Evolutionary conservation across 2,329 filamentous ascomycete genomes (phyloP).

Genomic region (Arthrinium phaeospermum): DNA sequence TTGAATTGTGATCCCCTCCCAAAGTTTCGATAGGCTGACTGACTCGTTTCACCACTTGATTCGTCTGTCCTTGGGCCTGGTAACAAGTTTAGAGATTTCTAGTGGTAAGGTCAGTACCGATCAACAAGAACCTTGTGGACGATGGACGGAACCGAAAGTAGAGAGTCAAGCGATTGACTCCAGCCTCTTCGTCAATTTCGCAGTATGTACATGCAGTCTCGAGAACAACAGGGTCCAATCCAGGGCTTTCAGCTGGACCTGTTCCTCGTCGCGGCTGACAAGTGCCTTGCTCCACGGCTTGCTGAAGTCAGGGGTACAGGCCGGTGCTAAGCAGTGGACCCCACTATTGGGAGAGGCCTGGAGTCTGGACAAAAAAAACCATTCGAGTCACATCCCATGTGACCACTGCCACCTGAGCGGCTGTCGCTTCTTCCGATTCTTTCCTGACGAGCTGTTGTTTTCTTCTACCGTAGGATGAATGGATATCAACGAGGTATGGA

Average conservation of each 20-base stretch:
- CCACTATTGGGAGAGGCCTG: not conserved
- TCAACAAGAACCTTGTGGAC: not conserved
- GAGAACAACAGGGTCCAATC: not conserved
- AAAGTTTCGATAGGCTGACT: not conserved
- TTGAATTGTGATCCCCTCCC: not conserved
- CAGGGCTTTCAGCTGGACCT: not conserved
- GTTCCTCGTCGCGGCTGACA: slow-evolving; percentile 2
- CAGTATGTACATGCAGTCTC: not conserved
- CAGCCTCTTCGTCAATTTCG: not conserved
- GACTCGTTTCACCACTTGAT: slow-evolving; percentile 13
- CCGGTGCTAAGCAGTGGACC: not conserved
- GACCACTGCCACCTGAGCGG: not conserved
- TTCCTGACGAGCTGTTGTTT: not conserved
- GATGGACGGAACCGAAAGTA: not conserved
- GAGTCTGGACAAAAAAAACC: not conserved
- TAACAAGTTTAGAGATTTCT: not conserved
- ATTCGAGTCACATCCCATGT: not conserved
- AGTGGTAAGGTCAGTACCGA: not conserved
- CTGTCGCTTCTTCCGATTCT: not conserved
- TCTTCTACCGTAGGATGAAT: not conserved
- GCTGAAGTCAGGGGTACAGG: not conserved
- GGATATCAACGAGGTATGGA: not conserved
- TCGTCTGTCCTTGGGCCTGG: not conserved
- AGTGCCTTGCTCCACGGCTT: not conserved
- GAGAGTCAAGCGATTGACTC: not conserved